Base-by-base conservation (phyloP, 106 monocot genomes). In the Chionographis japonica region DNA sequence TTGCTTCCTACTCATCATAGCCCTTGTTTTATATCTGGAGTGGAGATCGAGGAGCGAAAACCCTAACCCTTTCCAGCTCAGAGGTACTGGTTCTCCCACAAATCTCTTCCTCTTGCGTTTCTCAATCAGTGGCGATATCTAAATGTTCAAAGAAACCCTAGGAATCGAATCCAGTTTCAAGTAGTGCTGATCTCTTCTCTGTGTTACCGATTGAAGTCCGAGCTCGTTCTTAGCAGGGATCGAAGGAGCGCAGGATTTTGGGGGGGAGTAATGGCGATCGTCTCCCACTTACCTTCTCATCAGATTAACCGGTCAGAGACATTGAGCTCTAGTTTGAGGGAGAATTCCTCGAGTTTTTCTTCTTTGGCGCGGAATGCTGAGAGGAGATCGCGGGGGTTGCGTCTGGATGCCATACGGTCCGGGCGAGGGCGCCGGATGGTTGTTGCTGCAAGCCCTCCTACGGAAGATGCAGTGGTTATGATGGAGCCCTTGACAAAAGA, bases 401-500 rank as follows among this genome's bases (percentile, higher is more conserved):
- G 16, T 38, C 60, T 65, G 49, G 72, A 52, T 2, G 52, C 18
- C 37, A 6, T 46, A 61, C 63, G 63, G 54, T 54, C 61, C 8
- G 69, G 69, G 50, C 65, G 75, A 63, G 56, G 70, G n/a, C 64
- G 60, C 12, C 57, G 50, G 37, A 9, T 81, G 68, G 84, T 81
- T 19, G 83, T 95, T 12, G 81, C 84, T 50, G 88, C 95, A 16
- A 89, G 88, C 61, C 95, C 95, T 37, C 88, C 91, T 36, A 89
- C 91, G 7, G 95, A 92, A 56, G 91, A 92, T 75, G 72, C 84
- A 1, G 73, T 80, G 46, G 84, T 89, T 52, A 52, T 59, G 40
- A 80, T 91, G 52, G 88, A 92, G 63, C 95, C 95, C 4, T 70
- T 95, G 76, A 92, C 88, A 9, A 95, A 82, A 52, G 89, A 92